phyloP scores from a whole-genome alignment of 768 basidiomycete genomes.

The Suillus lakei region DNA sequence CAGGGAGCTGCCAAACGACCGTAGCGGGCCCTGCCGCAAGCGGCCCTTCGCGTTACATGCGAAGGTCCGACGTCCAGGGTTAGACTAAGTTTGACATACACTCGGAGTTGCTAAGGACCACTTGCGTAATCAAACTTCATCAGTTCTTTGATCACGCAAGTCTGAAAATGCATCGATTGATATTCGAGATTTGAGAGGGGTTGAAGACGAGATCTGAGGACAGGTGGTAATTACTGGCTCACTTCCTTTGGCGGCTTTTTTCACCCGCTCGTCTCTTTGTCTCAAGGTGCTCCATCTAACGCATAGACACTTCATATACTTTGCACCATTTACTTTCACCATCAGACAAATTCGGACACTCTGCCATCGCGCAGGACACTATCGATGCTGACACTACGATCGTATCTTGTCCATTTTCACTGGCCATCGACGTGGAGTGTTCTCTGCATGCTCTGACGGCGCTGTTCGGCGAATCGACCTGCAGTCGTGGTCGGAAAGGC shows the following conservation, averaged over 20 bases:
- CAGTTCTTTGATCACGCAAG: too few species aligned
- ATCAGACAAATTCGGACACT: constrained; percentile 50
- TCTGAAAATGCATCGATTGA: too few species aligned
- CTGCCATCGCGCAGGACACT: constrained; percentile 51
- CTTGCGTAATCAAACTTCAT: too few species aligned
- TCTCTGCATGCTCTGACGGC: constrained; percentile 48
- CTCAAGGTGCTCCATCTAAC: constrained; percentile 45
- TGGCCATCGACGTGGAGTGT: constrained; percentile 61
- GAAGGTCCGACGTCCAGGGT: too few species aligned
- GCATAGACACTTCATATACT: background rate
- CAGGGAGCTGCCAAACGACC: constrained; percentile 30
- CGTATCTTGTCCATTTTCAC: constrained; percentile 69
- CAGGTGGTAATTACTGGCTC: too few species aligned
- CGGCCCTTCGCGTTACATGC: constrained; percentile 21
- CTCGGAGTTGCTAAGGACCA: too few species aligned
- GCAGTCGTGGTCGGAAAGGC: constrained; percentile 59
- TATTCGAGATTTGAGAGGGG: too few species aligned
- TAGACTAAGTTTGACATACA: too few species aligned
- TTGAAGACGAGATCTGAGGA: too few species aligned
- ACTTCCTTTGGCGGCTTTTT: constrained; percentile 52
- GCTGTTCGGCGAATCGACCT: constrained; percentile 39
- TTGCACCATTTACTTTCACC: constrained; percentile 15
- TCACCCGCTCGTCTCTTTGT: constrained; percentile 49
- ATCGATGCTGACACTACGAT: constrained; percentile 56
- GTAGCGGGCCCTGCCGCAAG: constrained; percentile 39